Evolutionary conservation across 1,284 basidiomycete genomes (phyloP).

Genomic region (Moesziomyces antarcticus): DNA sequence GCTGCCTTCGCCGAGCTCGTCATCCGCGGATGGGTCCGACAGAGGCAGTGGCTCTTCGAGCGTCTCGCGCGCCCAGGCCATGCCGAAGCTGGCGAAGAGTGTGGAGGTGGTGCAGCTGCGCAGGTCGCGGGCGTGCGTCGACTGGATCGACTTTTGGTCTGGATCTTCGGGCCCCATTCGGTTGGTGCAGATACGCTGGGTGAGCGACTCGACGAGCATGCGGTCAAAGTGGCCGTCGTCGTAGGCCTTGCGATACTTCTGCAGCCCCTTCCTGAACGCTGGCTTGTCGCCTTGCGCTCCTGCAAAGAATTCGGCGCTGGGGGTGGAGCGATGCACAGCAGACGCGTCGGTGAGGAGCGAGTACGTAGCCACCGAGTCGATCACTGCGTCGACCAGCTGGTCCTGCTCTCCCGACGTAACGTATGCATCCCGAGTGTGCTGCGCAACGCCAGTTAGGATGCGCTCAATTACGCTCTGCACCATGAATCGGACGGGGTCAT

Average conservation of each 20-base stretch:
- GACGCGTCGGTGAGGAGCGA: constrained; percentile 42
- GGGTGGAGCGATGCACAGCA: constrained; percentile 38
- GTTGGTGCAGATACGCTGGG: constrained; percentile 32
- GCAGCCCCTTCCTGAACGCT: constrained; percentile 3
- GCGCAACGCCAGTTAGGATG: constrained; percentile 28
- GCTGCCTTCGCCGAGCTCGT: background rate
- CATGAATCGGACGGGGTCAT: constrained; percentile 56
- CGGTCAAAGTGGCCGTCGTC: constrained; percentile 29
- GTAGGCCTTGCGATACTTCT: constrained; percentile 43
- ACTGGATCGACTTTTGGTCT: constrained; percentile 44
- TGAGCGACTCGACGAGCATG: constrained; percentile 36
- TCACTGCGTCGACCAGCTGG: constrained; percentile 47
- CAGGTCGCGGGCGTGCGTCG: constrained; percentile 39
- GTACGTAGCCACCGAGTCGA: constrained; percentile 57
- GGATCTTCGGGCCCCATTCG: constrained; percentile 53
- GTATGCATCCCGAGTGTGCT: constrained; percentile 22
- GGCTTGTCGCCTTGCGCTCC: constrained; percentile 2
- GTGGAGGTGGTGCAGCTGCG: constrained; percentile 46
- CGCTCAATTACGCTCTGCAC: constrained; percentile 45
- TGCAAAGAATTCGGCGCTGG: constrained; percentile 43
- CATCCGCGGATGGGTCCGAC: constrained; percentile 11
- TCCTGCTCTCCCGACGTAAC: constrained; percentile 49
- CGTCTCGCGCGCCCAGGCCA: constrained; percentile 56
- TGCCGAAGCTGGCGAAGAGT: constrained; percentile 54
- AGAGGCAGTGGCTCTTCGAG: constrained; percentile 40